These are phyloP conservation scores for Catunica adiposa DNA, from an alignment of 2,329 filamentous ascomycete genomes.

Conservation along the genomic window DNA sequence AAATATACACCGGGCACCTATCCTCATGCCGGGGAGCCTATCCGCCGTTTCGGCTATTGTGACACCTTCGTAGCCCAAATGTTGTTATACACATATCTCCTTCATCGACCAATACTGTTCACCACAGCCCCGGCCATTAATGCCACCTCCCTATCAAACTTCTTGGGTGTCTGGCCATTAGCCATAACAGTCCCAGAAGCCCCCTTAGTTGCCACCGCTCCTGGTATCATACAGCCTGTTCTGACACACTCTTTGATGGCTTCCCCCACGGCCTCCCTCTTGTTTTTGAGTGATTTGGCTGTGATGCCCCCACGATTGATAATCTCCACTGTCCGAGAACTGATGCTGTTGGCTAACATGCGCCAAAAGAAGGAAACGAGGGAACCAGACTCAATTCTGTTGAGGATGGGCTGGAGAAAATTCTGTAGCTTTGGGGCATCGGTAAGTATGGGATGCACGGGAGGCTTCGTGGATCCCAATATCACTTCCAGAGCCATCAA, in stretches of 20 bases:
- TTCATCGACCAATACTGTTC: conserved; percentile 29
- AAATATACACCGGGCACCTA: no score
- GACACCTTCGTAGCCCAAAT: neutral
- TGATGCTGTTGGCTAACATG: conserved; percentile 62
- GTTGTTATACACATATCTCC: neutral
- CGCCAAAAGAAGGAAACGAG: conserved; percentile 89
- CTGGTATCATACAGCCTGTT: conserved; percentile 54
- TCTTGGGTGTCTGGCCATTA: conserved; percentile 24
- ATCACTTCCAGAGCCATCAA: conserved; percentile 74
- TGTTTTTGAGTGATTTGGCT: conserved; percentile 62
- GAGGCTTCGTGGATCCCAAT: conserved; percentile 50
- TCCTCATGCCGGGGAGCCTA: neutral
- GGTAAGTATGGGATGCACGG: conserved; percentile 49
- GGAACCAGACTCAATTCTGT: conserved; percentile 71
- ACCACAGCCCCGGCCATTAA: conserved; percentile 85
- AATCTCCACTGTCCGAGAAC: conserved; percentile 68
- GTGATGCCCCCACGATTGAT: conserved; percentile 67
- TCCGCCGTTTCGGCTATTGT: neutral
- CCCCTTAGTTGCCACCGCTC: conserved; percentile 24
- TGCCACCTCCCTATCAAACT: conserved; percentile 80
- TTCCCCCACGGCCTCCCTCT: conserved; percentile 57
- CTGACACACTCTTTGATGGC: conserved; percentile 72
- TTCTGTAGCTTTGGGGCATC: neutral
- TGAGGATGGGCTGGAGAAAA: conserved; percentile 33
- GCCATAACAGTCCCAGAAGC: conserved; percentile 19